These are phyloP conservation scores for Phoma sp. DNA, from an alignment of 2,329 filamentous ascomycete species.

Conservation along the genomic window DNA sequence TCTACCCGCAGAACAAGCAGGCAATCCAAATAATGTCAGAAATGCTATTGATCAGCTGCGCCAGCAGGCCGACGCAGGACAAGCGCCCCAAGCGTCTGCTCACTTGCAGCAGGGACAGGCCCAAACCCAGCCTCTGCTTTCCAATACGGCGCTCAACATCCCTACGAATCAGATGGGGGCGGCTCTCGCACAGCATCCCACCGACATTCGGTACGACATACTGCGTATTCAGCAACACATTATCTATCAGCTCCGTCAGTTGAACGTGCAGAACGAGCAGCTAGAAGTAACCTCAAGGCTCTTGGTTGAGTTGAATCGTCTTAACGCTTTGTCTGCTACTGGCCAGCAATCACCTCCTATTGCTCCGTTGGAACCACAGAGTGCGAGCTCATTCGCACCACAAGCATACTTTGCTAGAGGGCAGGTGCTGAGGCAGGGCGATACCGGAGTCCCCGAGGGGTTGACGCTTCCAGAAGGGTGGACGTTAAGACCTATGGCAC, in stretches of 20 bases:
- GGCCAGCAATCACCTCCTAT: slow-evolving; percentile 37
- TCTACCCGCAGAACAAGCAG: slow-evolving; percentile 35
- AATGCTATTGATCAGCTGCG: slow-evolving; percentile 34
- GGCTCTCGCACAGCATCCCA: slow-evolving; percentile 36
- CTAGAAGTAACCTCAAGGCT: slow-evolving; percentile 42
- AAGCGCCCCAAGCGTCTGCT: slow-evolving; percentile 30
- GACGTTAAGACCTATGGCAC: slow-evolving; percentile 44
- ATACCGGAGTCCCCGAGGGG: slow-evolving; percentile 44
- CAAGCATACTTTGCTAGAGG: slow-evolving; percentile 45
- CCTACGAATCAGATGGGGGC: slow-evolving; percentile 25
- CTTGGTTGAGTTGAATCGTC: slow-evolving; percentile 39
- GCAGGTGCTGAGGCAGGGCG: slow-evolving; percentile 41
- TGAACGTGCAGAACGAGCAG: slow-evolving; percentile 44
- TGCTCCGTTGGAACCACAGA: slow-evolving; percentile 31
- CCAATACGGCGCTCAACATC: slow-evolving; percentile 13
- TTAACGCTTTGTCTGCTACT: slow-evolving; percentile 21
- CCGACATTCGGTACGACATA: slow-evolving; percentile 46
- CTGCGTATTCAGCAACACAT: slow-evolving; percentile 47
- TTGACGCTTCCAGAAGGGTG: slow-evolving; percentile 47
- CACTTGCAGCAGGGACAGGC: slow-evolving; percentile 24
- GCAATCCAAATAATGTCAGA: slow-evolving; percentile 31
- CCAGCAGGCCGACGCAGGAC: slow-evolving; percentile 30
- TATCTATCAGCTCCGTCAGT: slow-evolving; percentile 42
- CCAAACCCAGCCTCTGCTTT: slow-evolving; percentile 11
- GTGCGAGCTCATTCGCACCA: slow-evolving; percentile 27